These are phyloP conservation scores for Ambispora gerdemannii DNA, from an alignment of 192 early-diverging fungal species.

Conservation along the genomic window DNA sequence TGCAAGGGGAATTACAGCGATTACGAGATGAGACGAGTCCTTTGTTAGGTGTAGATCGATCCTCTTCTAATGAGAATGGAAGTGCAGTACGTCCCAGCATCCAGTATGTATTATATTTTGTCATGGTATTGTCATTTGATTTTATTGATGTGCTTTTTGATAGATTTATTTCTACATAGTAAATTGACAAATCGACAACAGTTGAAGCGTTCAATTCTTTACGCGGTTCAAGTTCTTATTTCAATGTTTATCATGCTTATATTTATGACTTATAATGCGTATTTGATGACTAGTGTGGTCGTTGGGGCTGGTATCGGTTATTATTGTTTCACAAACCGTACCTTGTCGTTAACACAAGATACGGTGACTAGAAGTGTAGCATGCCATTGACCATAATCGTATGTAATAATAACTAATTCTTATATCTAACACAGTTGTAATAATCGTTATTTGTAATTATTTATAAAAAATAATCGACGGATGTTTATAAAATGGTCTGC, in stretches of 20 bases:
- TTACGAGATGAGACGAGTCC: not conserved
- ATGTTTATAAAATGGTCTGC: too few relatives aligned
- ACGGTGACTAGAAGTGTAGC: not conserved
- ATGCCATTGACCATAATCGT: not conserved
- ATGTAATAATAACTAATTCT: too few relatives aligned
- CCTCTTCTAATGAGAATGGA: not conserved
- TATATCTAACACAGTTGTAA: too few relatives aligned
- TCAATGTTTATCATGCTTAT: slow-evolving; percentile 77
- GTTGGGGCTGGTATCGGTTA: slow-evolving; percentile 65
- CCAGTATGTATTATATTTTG: too few relatives aligned
- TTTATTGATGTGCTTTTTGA: not conserved
- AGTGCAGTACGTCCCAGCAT: not conserved
- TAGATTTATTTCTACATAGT: not conserved
- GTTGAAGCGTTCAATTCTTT: slow-evolving; percentile 59
- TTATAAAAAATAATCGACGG: too few relatives aligned
- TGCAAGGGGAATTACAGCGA: slow-evolving; percentile 19
- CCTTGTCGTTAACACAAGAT: not conserved
- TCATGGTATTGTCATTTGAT: not conserved
- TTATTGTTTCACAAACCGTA: not conserved
- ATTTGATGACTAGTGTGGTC: slow-evolving; percentile 63
- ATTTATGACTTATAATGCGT: slow-evolving; percentile 84
- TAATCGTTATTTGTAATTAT: too few relatives aligned
- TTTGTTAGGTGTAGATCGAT: not conserved
- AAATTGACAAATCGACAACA: slow-evolving; percentile 47
- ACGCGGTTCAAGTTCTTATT: slow-evolving; percentile 63